phyloP scores from a whole-genome alignment of 1,284 basidiomycete genomes.

The Takashimella koratensis region DNA sequence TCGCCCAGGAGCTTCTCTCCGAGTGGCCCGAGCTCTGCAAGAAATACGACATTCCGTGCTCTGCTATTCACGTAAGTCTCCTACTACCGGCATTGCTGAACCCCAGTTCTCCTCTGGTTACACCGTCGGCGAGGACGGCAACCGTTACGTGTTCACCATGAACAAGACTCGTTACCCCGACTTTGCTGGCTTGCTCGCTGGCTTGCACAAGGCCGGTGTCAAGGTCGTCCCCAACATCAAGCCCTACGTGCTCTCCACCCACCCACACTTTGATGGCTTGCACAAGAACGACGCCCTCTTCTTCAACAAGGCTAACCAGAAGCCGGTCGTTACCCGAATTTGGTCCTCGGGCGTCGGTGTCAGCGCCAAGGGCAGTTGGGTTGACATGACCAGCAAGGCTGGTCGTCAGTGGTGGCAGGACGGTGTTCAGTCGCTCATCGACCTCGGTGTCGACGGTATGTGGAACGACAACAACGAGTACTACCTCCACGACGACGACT shows the following conservation, averaged over 20 bases:
- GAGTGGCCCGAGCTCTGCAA: conserved; percentile 48
- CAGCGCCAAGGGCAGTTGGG: conserved; percentile 49
- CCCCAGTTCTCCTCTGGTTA: conserved; percentile 47
- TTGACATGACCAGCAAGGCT: conserved; percentile 47
- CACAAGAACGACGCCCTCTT: conserved; percentile 43
- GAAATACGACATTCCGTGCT: conserved; percentile 50
- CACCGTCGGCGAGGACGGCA: conserved; percentile 45
- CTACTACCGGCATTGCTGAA: conserved; percentile 2
- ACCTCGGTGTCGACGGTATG: conserved; percentile 48
- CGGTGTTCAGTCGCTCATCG: conserved; percentile 45
- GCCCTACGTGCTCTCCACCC: conserved; percentile 41
- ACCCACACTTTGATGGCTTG: conserved; percentile 45
- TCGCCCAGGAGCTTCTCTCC: conserved; percentile 49
- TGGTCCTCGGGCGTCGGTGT: conserved; percentile 48
- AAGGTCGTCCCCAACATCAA: conserved; percentile 52
- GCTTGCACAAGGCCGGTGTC: conserved; percentile 49
- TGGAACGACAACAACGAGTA: conserved; percentile 54
- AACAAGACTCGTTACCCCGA: conserved; percentile 50
- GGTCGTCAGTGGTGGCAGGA: conserved; percentile 50
- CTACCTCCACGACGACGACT: conserved; percentile 48
- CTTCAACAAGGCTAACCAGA: conserved; percentile 35
- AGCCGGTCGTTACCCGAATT: conserved; percentile 46
- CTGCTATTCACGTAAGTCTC: conserved; percentile 36
- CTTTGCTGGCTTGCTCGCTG: conserved; percentile 46
- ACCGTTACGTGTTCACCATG: conserved; percentile 51